These are phyloP conservation scores for Eucalyptus erythrocorys DNA, from an alignment of 345 rosid species.

Conservation along the genomic window DNA sequence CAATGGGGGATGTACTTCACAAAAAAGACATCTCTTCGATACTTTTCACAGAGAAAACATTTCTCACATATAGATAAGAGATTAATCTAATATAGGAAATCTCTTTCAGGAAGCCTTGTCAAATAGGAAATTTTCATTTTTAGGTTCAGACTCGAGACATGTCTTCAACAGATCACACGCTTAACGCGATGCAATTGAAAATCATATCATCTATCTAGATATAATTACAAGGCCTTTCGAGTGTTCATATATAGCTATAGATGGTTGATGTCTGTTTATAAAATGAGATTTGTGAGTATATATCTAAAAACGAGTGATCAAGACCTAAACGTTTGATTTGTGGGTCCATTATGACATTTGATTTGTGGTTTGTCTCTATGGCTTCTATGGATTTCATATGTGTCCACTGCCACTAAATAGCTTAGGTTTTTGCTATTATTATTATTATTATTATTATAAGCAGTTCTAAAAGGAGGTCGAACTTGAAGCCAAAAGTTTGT, in stretches of 20 bases:
- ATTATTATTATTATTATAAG: not conserved
- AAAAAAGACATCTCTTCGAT: not conserved
- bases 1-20: not conserved
- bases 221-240: not conserved
- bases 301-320: not conserved
- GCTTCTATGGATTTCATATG: not conserved
- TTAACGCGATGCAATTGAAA: fast-evolving
- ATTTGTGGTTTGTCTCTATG: not conserved
- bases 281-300: not conserved
- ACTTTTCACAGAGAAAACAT: not conserved
- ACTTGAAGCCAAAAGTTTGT: not conserved
- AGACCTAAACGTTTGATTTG: not conserved
- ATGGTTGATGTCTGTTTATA: not conserved
- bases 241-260: not conserved
- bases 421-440: not conserved
- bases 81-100: not conserved
- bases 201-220: not conserved
- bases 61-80: not conserved
- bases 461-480: not conserved
- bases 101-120: not conserved
- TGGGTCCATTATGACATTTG: not conserved
- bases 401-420: not conserved
- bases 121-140: not conserved
- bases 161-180: fast-evolving
- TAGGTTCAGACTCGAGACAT: not conserved